Evolutionary conservation across 345 rosid genomes (phyloP).

Genomic region (Salix koriyanagi): DNA sequence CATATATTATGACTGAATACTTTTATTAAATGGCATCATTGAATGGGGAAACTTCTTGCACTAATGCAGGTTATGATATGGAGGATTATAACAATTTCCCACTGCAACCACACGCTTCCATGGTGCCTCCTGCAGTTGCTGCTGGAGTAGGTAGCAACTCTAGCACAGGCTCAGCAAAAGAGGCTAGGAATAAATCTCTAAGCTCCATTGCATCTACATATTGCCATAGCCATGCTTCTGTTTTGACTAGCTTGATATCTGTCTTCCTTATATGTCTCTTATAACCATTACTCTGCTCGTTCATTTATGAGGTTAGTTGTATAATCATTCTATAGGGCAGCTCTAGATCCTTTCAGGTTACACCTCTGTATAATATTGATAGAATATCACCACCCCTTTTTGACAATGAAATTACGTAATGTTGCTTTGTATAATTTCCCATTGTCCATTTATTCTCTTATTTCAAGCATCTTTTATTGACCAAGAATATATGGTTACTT

Average conservation of each 20-base stretch:
- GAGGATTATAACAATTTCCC: slow-evolving; percentile 35
- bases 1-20: background rate
- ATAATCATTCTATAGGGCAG: background rate
- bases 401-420: background rate
- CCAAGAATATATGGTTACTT: background rate
- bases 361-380: background rate
- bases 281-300: slow-evolving; percentile 12
- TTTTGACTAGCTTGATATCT: slow-evolving; percentile 9
- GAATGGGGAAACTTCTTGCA: background rate
- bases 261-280: slow-evolving; percentile 14
- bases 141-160: slow-evolving; percentile 45
- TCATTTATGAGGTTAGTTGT: background rate
- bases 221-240: slow-evolving; percentile 5
- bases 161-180: slow-evolving; percentile 30
- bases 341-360: background rate
- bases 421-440: background rate
- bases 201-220: slow-evolving; percentile 29
- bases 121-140: slow-evolving; percentile 60
- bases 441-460: background rate
- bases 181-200: slow-evolving; percentile 25
- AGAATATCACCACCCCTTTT: background rate
- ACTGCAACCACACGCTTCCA: slow-evolving; percentile 35
- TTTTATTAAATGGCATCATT: background rate
- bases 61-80: slow-evolving; percentile 54
- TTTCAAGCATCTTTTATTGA: background rate